phyloP scores from a whole-genome alignment of 805 yeast species.

The Candida railenensis region DNA sequence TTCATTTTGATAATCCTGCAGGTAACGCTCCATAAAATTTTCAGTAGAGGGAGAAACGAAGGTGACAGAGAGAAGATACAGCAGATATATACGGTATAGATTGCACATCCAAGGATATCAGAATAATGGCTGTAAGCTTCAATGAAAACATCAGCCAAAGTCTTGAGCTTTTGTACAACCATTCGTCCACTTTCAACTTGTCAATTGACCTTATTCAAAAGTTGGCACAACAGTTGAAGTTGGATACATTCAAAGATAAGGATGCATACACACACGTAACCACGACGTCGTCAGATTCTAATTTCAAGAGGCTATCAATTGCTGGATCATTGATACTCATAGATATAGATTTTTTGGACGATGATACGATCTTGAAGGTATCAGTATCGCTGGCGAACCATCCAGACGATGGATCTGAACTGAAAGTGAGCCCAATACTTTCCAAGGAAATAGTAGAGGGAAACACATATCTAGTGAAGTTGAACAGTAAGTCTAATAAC shows the following conservation, averaged over 20 bases:
- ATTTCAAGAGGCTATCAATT: slow-evolving; percentile 34
- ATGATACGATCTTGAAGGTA: slow-evolving; percentile 23
- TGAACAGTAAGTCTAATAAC: background rate
- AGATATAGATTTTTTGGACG: slow-evolving; percentile 36
- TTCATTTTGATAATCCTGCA: slow-evolving; percentile 1
- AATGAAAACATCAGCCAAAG: slow-evolving; percentile 21
- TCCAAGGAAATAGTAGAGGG: background rate
- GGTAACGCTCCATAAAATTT: background rate
- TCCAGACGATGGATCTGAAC: slow-evolving; percentile 3
- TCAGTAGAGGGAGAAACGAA: no score
- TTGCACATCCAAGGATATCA: background rate
- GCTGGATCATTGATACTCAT: slow-evolving; percentile 41
- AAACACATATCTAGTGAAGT: background rate
- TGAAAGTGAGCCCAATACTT: slow-evolving; percentile 1
- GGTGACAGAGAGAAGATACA: background rate
- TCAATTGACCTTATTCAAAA: slow-evolving; percentile 39
- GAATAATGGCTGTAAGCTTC: slow-evolving; percentile 7
- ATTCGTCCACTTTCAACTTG: slow-evolving; percentile 27
- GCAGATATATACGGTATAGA: background rate
- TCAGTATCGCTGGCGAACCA: slow-evolving; percentile 38
- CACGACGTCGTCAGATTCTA: slow-evolving; percentile 10
- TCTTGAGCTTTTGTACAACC: slow-evolving; percentile 27
- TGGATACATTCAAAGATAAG: slow-evolving; percentile 43
- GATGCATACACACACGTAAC: slow-evolving; percentile 27
- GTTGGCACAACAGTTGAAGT: slow-evolving; percentile 37